Evolutionary conservation across 768 basidiomycete genomes (phyloP).

Genomic region (Omphalotus guepiniiformis): DNA sequence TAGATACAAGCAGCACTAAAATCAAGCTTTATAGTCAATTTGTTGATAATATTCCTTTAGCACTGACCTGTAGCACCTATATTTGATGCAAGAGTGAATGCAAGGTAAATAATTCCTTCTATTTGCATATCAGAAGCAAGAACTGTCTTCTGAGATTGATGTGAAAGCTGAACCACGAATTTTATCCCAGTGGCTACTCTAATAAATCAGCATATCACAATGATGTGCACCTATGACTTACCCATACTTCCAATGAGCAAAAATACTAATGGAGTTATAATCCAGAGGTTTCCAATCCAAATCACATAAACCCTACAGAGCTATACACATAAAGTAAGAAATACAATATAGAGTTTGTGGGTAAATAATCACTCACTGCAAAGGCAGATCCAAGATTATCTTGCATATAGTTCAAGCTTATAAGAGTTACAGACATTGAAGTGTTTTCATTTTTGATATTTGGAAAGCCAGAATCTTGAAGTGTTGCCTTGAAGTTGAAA

Average conservation of each 20-base stretch:
- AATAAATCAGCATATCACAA: too few relatives aligned
- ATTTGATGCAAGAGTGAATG: neutral
- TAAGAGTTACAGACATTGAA: neutral
- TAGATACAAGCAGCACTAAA: neutral
- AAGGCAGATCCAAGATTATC: constrained; percentile 1
- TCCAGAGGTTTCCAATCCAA: constrained; percentile 1
- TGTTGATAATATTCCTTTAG: too few relatives aligned
- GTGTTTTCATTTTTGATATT: neutral
- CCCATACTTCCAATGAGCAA: neutral
- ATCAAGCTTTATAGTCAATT: too few relatives aligned
- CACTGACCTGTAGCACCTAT: constrained; percentile 1
- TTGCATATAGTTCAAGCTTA: constrained; percentile 1
- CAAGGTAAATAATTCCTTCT: neutral
- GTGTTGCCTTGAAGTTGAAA: constrained; percentile 1
- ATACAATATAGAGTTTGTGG: neutral
- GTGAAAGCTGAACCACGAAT: neutral
- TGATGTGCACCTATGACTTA: neutral
- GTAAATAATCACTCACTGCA: neutral
- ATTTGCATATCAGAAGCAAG: too few relatives aligned
- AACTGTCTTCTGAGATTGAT: too few relatives aligned
- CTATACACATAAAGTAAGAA: neutral
- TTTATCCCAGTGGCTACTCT: neutral
- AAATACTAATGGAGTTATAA: neutral
- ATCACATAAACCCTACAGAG: neutral
- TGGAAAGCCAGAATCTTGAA: too few relatives aligned